These are phyloP conservation scores for Crucibulum laeve DNA, from an alignment of 768 basidiomycete genomes.

Conservation along the genomic window DNA sequence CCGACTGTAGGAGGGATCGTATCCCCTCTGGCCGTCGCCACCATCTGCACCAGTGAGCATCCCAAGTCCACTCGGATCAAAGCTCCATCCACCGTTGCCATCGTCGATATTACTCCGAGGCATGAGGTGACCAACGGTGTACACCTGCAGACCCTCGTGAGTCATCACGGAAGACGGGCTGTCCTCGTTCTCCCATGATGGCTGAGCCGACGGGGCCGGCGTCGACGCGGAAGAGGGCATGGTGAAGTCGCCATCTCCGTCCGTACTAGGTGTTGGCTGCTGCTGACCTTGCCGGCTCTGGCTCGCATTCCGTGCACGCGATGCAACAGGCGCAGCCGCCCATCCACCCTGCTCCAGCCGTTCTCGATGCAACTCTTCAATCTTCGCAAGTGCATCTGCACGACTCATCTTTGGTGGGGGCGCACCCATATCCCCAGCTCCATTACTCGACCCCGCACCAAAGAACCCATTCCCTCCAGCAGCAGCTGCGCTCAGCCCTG, in stretches of 20 bases:
- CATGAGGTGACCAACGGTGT: slow-evolving; percentile 74
- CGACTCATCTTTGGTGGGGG: slow-evolving; percentile 12
- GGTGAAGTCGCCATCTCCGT: not conserved
- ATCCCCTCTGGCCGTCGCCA: no score
- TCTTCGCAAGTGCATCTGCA: slow-evolving; percentile 46
- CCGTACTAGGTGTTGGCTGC: not conserved
- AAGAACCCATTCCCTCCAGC: not conserved
- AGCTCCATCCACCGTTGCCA: slow-evolving; percentile 58
- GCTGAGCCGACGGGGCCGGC: slow-evolving; percentile 10
- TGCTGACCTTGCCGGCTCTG: no score
- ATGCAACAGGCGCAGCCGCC: slow-evolving; percentile 8
- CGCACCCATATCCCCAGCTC: not conserved
- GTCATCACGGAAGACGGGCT: slow-evolving; percentile 16
- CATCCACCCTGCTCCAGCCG: slow-evolving; percentile 17
- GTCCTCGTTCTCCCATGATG: slow-evolving; percentile 9
- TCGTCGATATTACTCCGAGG: slow-evolving; percentile 50
- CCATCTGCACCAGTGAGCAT: slow-evolving; percentile 63
- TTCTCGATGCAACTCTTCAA: slow-evolving; percentile 49
- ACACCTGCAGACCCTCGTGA: slow-evolving; percentile 74
- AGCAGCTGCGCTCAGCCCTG: not conserved
- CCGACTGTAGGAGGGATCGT: no score
- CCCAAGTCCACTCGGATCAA: slow-evolving; percentile 34
- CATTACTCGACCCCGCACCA: not conserved
- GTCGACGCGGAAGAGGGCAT: not conserved
- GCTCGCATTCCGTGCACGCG: no score